Base-by-base conservation (phyloP, 2,329 filamentous ascomycete genomes). In the Ustulina deusta region DNA sequence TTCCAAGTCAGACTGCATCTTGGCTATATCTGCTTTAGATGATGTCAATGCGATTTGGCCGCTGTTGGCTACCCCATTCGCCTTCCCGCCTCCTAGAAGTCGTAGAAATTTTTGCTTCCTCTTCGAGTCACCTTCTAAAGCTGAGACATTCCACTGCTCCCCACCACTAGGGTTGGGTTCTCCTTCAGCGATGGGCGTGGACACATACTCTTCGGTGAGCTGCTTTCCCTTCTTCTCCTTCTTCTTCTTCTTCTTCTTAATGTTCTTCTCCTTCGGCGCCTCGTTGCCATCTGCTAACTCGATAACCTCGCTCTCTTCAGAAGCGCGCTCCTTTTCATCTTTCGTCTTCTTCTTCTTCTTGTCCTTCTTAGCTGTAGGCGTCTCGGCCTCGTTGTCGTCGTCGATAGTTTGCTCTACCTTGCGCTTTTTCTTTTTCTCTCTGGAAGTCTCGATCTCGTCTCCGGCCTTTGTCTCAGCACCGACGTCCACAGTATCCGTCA, bases 61-160 rank as follows among this genome's bases (percentile, higher is more conserved):
- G 38, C 69, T 48, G 2, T 70, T 49, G 11, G 71, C 66, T 1
- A 72, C 61, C 6, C 70, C 74, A 34, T 75, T 77, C 22, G 80
- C 79, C 27, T 79, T 78, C 75, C 85, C 87, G 68, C 83, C 85
- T 22, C 87, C 87, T 3, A 89, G 80, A 1, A 89, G 83, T 36
- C 85, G 81, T 73, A 89, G 77, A 68, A 88, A 89, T 78, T 89
- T 89, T 68, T 80, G 79, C 72, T 88, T 85, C 13, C 87, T 81
- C 56, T 80, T 79, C 20, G 79, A 72, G 25, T 83, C 85, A 36
- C 87, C 87, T 44, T 82, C 83, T 38, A 89, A 80, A 38, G 79
- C 82, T 20, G 79, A 75, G 29, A 87, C 84, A 68, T 87, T 86
- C 86, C 86, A 88, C 69, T 83, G 79, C 74, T 84, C 84, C 2